Evolutionary conservation across 73 alveolate species (phyloP), one percentile per base, ranked within the genome.

Genomic region (Tetrahymena elliotti): DNA sequence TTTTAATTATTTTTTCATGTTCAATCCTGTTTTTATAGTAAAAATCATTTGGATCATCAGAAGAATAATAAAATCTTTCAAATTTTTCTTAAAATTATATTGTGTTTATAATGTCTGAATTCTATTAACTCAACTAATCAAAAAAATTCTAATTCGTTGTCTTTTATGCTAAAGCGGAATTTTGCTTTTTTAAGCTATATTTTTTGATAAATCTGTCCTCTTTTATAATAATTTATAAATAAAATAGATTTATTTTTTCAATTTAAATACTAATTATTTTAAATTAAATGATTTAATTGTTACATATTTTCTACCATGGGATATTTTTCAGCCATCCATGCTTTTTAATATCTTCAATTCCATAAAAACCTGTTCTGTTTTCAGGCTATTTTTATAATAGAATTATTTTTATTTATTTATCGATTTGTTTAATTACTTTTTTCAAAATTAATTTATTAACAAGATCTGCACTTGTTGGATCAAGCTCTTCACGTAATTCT

Each of bases 401-500:
- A 53, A n/a, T 18, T 6, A 68, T 4, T 18, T 4, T 27, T 0
- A 18, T 68, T 27, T 4, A 27, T 7, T 27, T 40, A 10, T 6
- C 13, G 7, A 27, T 10, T n/a, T n/a, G n/a, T 68, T 27, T 68
- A 68, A 27, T 18, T 68, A 68, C 88, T 68, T 68, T 92, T 22
- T 94, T 94, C 34, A 84, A 35, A 11, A 94, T 94, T 27, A 94
- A 47, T 94, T 94, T 94, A 47, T 94, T 94, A 15, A 94, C 93
- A 68, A 94, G 93, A 88, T 94, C 96, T 22, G 96, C 96, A 6
- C 95, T 94, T 38, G 93, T 94, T 34, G 93, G 83, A 33, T 94
- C 93, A 92, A 94, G 93, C 6, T 94, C 96, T 94, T 94, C 96
- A 94, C 95, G 93, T 6, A 94, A 31, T 34, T 94, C 96, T 9